A percentile compares a stretch with the other conserved stretches of the same genome.
phyloP scores from a whole-genome alignment of 2,329 filamentous ascomycete species.

The Fusarium citri region DNA sequence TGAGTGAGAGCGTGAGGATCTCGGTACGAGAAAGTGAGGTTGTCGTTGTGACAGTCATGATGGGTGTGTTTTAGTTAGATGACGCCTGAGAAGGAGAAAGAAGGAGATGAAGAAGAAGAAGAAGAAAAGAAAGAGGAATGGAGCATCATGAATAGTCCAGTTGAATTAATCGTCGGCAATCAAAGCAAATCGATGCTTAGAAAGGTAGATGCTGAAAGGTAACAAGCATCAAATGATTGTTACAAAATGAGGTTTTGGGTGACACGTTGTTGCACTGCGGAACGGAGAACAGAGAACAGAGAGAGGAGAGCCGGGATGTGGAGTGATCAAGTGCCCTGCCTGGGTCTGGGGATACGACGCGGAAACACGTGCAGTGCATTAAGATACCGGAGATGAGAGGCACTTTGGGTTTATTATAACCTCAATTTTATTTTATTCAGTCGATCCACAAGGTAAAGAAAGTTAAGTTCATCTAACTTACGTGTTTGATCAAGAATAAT shows the following conservation, averaged over 20 bases:
- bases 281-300: slow-evolving; percentile 1
- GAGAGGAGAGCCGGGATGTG: slow-evolving; percentile 21
- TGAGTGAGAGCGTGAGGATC: slow-evolving; percentile 66
- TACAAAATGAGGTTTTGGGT: slow-evolving; percentile 30
- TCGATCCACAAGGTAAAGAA: neutral
- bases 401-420: neutral
- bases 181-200: neutral
- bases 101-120: neutral
- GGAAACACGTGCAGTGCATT: slow-evolving; percentile 45
- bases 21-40: slow-evolving; percentile 63
- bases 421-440: neutral
- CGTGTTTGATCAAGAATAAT: neutral
- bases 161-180: neutral
- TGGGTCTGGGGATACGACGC: slow-evolving; percentile 18
- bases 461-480: neutral
- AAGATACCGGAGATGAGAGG: neutral
- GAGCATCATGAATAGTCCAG: slow-evolving; percentile 27
- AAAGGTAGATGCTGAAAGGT: neutral
- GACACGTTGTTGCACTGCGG: slow-evolving; percentile 41
- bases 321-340: slow-evolving; percentile 3
- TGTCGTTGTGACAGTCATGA: slow-evolving; percentile 48
- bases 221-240: neutral
- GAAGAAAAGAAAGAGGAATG: slow-evolving; percentile 3
- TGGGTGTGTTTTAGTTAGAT: slow-evolving; percentile 19
- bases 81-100: neutral